A percentile compares a stretch with the other conserved stretches of the same genome.
These are phyloP conservation scores for Tricholoma sp. DNA, from an alignment of 768 basidiomycete genomes.

Conservation along the genomic window DNA sequence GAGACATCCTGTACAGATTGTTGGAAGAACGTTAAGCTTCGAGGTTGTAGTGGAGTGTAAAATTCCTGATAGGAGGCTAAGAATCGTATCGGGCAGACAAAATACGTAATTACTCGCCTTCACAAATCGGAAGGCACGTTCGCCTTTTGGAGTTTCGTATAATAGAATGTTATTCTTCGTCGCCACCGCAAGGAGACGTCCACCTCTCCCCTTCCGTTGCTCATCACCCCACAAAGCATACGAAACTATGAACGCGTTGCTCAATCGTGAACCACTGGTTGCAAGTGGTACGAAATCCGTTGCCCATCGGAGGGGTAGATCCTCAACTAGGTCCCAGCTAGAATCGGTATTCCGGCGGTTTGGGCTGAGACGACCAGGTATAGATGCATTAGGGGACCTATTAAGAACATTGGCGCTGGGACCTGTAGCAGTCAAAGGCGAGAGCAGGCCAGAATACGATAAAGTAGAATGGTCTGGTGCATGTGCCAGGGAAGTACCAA, in stretches of 20 bases:
- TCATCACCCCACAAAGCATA: conserved; percentile 71
- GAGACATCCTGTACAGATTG: conserved; percentile 55
- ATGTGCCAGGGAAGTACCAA: conserved; percentile 27
- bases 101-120: conserved; percentile 45
- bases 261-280: conserved; percentile 55
- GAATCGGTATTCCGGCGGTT: conserved; percentile 33
- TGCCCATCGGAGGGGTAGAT: conserved; percentile 77
- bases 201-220: conserved; percentile 36
- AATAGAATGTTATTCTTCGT: conserved; percentile 69
- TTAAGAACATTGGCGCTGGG: background rate
- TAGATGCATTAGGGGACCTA: conserved; percentile 6
- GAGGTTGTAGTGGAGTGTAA: conserved; percentile 69
- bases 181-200: conserved; percentile 65
- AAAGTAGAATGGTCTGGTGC: conserved; percentile 14
- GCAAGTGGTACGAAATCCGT: conserved; percentile 83
- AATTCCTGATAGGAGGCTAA: conserved; percentile 55
- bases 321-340: conserved; percentile 71
- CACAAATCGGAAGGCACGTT: conserved; percentile 76
- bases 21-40: conserved; percentile 63
- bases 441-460: conserved; percentile 31
- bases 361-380: conserved; percentile 13
- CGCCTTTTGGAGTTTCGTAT: conserved; percentile 79
- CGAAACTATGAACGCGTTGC: conserved; percentile 50
- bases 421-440: conserved; percentile 2
- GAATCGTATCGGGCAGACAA: background rate